Percentiles rank a stretch among this genome's conserved stretches.
Conservation (phyloP, 108 stramenopile genomes). For the Nitzschia palea region DNA sequence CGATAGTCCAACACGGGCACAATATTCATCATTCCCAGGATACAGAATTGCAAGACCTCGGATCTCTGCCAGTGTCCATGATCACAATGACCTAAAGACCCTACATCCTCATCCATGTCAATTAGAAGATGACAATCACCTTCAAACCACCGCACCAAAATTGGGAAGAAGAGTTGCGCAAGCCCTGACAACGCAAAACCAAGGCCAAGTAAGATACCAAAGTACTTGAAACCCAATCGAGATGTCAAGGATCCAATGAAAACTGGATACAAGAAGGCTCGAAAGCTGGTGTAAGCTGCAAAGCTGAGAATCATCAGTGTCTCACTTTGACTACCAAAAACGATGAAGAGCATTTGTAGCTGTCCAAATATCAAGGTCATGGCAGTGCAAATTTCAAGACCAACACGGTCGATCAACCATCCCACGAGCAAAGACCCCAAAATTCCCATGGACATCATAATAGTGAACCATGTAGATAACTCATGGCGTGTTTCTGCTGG, state of each 20-base stretch:
- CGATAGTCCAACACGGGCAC: slow-evolving; percentile 20
- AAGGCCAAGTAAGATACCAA: slow-evolving; percentile 57
- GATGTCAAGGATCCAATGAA: slow-evolving; percentile 53
- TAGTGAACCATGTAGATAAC: slow-evolving; percentile 28
- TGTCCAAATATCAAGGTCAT: slow-evolving; percentile 39
- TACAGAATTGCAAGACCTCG: slow-evolving; percentile 8
- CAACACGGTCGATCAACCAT: slow-evolving; percentile 42
- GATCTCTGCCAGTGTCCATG: slow-evolving; percentile 14
- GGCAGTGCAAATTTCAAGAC: slow-evolving; percentile 34
- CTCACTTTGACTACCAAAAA: slow-evolving; percentile 12
- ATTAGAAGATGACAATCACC: slow-evolving; percentile 24
- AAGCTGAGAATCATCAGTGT: slow-evolving; percentile 33
- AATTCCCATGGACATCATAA: slow-evolving; percentile 48
- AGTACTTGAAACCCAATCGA: slow-evolving; percentile 62
- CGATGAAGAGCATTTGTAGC: slow-evolving; percentile 35
- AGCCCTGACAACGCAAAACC: slow-evolving; percentile 48
- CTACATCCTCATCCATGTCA: neutral
- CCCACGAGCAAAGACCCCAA: slow-evolving; percentile 43
- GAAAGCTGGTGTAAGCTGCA: slow-evolving; percentile 44
- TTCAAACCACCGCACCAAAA: slow-evolving; percentile 9
- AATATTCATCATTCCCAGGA: slow-evolving; percentile 5
- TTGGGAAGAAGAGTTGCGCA: slow-evolving; percentile 29
- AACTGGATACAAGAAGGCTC: slow-evolving; percentile 51
- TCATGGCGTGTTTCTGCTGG: slow-evolving; percentile 7
- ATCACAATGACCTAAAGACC: neutral